phyloP scores from a whole-genome alignment of 805 yeast species.

The Alloascoidea africana region DNA sequence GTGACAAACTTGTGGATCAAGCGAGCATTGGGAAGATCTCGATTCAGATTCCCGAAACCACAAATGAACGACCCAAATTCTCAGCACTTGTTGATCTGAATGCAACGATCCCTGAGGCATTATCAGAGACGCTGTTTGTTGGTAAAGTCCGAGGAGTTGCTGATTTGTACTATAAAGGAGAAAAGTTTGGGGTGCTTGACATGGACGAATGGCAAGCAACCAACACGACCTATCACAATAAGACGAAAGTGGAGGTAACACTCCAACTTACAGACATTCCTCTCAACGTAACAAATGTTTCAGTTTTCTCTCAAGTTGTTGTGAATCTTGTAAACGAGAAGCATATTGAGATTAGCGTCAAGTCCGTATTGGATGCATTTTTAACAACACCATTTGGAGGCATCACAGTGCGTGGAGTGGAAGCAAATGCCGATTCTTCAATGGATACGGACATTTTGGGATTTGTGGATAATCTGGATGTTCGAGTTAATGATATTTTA shows the following conservation, averaged over 20 bases:
- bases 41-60: conserved; percentile 8
- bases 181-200: conserved; percentile 28
- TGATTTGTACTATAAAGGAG: conserved; percentile 21
- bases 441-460: neutral
- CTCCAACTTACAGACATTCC: conserved; percentile 27
- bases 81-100: conserved; percentile 13
- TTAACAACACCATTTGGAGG: conserved; percentile 19
- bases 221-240: conserved; percentile 10
- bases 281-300: conserved; percentile 24
- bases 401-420: conserved; percentile 15
- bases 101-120: neutral
- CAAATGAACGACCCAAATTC: conserved; percentile 9
- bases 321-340: conserved; percentile 26
- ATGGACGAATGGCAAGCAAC: conserved; percentile 31
- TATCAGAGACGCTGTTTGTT: conserved; percentile 15
- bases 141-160: conserved; percentile 25
- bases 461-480: neutral
- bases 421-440: conserved; percentile 14
- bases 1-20: conserved; percentile 14
- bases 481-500: neutral
- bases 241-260: conserved; percentile 18
- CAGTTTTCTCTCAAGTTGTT: conserved; percentile 27
- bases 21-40: conserved; percentile 12
- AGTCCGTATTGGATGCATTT: conserved; percentile 22
- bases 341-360: conserved; percentile 19